These are phyloP conservation scores for Morella rubra DNA, from an alignment of 306 rosid genomes.

Conservation along the genomic window DNA sequence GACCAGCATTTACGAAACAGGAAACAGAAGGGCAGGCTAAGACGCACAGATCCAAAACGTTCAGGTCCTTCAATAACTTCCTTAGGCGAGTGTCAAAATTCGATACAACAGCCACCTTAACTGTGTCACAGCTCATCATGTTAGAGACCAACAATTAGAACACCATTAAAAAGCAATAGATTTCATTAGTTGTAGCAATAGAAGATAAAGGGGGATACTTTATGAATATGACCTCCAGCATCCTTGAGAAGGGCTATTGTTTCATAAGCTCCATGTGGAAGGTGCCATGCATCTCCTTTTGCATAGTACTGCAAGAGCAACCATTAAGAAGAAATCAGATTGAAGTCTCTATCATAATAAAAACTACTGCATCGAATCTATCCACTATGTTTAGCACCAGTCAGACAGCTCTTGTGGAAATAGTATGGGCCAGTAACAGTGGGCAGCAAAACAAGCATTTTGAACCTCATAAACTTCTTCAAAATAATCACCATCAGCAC, in stretches of 20 bases:
- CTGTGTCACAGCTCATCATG: slow-evolving; percentile 45
- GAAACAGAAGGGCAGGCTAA: slow-evolving; percentile 20
- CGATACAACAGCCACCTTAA: slow-evolving; percentile 93
- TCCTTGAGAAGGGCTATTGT: slow-evolving; percentile 74
- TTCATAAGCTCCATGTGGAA: slow-evolving; percentile 78
- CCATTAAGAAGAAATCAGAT: slow-evolving; percentile 29
- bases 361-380: slow-evolving; percentile 4
- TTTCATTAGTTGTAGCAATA: slow-evolving; percentile 15
- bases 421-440: slow-evolving; percentile 4
- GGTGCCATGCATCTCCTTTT: slow-evolving; percentile 83
- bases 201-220: slow-evolving; percentile 17
- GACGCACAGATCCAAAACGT: slow-evolving; percentile 78
- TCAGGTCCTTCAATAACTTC: slow-evolving; percentile 84
- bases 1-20: background rate
- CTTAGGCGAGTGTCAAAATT: slow-evolving; percentile 87
- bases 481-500: slow-evolving; percentile 65
- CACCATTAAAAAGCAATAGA: slow-evolving; percentile 1
- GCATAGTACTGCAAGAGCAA: slow-evolving; percentile 69
- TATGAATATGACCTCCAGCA: slow-evolving; percentile 69
- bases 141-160: slow-evolving; percentile 39
- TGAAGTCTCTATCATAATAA: slow-evolving; percentile 2
- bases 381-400: background rate
- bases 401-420: background rate
- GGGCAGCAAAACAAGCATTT: slow-evolving; percentile 7
- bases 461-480: slow-evolving; percentile 84